Evolutionary conservation across 1,284 basidiomycete genomes (phyloP), one percentile per base, ranked within the genome.

Genomic region (Marasmius fiardii): DNA sequence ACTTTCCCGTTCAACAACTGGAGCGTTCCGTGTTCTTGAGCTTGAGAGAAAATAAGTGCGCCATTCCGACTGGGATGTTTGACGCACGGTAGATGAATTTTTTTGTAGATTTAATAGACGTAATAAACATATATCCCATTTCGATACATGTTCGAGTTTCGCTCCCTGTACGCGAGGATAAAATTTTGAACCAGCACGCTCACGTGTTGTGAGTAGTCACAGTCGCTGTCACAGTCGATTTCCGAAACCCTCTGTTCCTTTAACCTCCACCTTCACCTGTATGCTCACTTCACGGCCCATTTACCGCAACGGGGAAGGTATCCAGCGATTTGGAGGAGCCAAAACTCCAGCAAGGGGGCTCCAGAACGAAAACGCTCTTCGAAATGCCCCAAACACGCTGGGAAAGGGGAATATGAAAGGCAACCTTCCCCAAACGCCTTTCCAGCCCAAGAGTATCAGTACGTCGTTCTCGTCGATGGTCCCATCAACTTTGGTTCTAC

Each of bases 1-100:
- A 75, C 74, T 60, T 67, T 73, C 7, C 71, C 79, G 61, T 82
- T 77, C 67, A 62, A 81, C 56, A 74, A 73, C 1, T 86, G 84
- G 85, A 75, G 75, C 37, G 76, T 83, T 5, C 56, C 61, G n/a
- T 76, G 75, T 61, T 7, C 39, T 41, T 16, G 20, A 20, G 39
- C 39, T 14, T 41, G 39, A 41, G 16, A 4, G 28, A 31, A 31
- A 31, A 31, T 4, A 31, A 31, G 28, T 31, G 28, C 10, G 28
- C 28, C 28, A 31, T 10, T 31, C 28, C 10, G 10, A 31, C 28
- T 31, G 4, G 28, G 28, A 4, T 31, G 28, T 31, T 4, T 10
- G 4, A 31, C 28, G 28, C 28, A 31, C 28, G 10, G 5, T 4
- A 31, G 28, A 31, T 31, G 28, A 31, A 31, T 31, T 31, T 4